A percentile compares a stretch with the other conserved stretches of the same genome.
These are phyloP conservation scores for Vitis vinifera DNA, from an alignment of 164 flowering plant genomes.

Conservation along the genomic window ASM3070453v1 NC_081815.1:3649501-3650000, in stretches of 20 bases:
- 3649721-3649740: conserved; percentile 22
- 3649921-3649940: too few relatives aligned
- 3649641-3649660: conserved; percentile 61
- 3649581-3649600: conserved; percentile 85
- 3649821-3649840: neutral
- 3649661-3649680: conserved; percentile 53
- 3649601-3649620: conserved; percentile 70
- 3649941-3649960: too few relatives aligned
- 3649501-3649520: conserved; percentile 65
- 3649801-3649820: neutral
- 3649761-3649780: conserved; percentile 9
- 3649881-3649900: too few relatives aligned
- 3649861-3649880: too few relatives aligned
- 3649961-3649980: too few relatives aligned
- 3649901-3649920: too few relatives aligned
- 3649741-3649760: conserved; percentile 5
- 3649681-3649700: conserved; percentile 50
- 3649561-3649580: conserved; percentile 43
- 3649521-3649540: conserved; percentile 70
- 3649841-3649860: too few relatives aligned
- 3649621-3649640: conserved; percentile 52
- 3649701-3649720: conserved; percentile 61
- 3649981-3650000: too few relatives aligned
- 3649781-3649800: conserved; percentile 12
- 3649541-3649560: conserved; percentile 75